Percentiles rank a stretch among this genome's conserved stretches.
Evolutionary conservation across 2,329 filamentous ascomycete genomes (phyloP).

Genomic region (Blumeriella jaapii): DNA sequence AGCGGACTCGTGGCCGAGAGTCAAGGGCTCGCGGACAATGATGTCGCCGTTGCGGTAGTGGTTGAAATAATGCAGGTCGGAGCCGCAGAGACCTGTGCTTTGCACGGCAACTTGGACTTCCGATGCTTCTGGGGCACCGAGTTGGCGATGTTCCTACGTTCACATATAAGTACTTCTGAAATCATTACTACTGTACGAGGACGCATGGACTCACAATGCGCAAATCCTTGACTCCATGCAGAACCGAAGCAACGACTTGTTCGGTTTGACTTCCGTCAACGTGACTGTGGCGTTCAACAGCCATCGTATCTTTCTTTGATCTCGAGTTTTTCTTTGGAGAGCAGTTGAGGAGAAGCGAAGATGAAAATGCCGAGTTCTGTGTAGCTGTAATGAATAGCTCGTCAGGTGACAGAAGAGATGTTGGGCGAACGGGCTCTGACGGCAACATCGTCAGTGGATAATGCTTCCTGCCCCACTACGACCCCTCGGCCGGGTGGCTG

Average conservation of each 20-base stretch:
- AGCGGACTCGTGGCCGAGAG: constrained; percentile 88
- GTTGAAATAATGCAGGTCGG: constrained; percentile 95
- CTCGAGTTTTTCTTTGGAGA: background rate
- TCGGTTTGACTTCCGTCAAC: constrained; percentile 2
- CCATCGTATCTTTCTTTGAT: constrained; percentile 5
- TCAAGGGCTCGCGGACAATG: constrained; percentile 78
- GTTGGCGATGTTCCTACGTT: constrained; percentile 22
- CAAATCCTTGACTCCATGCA: constrained; percentile 27
- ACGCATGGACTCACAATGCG: constrained; percentile 21
- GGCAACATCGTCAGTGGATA: constrained; percentile 1
- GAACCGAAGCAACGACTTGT: constrained; percentile 24
- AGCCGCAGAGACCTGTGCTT: constrained; percentile 94
- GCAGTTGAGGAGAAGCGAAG: background rate
- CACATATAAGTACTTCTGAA: no score
- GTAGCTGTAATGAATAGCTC: no score
- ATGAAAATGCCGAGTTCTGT: background rate
- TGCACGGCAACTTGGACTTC: constrained; percentile 83
- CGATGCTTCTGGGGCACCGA: constrained; percentile 17
- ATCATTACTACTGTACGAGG: no score
- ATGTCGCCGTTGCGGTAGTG: constrained; percentile 91
- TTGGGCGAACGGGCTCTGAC: constrained; percentile 5
- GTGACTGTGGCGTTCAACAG: background rate
- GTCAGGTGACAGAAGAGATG: no score
- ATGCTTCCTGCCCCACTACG: background rate
- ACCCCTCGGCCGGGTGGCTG: background rate